Evolutionary conservation across 306 rosid genomes (phyloP), one percentile per base, ranked within the genome.

Genomic region (Lotus japonicus): DNA sequence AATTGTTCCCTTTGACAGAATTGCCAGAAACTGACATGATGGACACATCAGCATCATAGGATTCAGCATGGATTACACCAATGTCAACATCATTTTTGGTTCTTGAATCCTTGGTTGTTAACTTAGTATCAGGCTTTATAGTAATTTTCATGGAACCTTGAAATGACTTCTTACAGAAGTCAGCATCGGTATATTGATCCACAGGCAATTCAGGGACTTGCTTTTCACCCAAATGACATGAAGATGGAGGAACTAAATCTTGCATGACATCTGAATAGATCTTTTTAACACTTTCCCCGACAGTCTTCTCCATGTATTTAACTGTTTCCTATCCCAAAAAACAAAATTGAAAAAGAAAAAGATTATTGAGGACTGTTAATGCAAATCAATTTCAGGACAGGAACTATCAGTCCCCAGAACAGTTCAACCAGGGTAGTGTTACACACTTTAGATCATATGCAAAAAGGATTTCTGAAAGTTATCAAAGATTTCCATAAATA

Each of bases 291-390:
- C 75, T 85, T 50, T 71, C 90, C 71, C 96, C 92, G 43, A 88
- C 97, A 73, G 71, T 87, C 76, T 82, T 75, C 87, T 88, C 98
- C 12, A 94, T 71, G 82, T 90, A 88, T 52, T 85, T 81, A 60
- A 79, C 74, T 0, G 95, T 86, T 63, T 90, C 95, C 96, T 94
- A 82, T 58, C 21, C 75, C 75, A 69, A 72, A 65, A 66, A 69
- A 54, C 19, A 15, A 21, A 21, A 21, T 21, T 41, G 67, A 28
- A 36, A 26, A 4, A 26, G 4, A 6, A 51, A 14, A 45, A 13
- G 33, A 45, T 67, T 52, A 50, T 39, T 58, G 19, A 19, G 7
- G 58, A 38, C 19, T 43, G 31, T 13, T 61, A 28, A 42, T 11
- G 69, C 6, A 41, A 41, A 72, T 67, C 28, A 55, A 70, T 52